Percentiles rank a stretch among this genome's conserved stretches.
Conservation (phyloP, 345 rosid species). For the Eucalyptus pauciflora region DNA sequence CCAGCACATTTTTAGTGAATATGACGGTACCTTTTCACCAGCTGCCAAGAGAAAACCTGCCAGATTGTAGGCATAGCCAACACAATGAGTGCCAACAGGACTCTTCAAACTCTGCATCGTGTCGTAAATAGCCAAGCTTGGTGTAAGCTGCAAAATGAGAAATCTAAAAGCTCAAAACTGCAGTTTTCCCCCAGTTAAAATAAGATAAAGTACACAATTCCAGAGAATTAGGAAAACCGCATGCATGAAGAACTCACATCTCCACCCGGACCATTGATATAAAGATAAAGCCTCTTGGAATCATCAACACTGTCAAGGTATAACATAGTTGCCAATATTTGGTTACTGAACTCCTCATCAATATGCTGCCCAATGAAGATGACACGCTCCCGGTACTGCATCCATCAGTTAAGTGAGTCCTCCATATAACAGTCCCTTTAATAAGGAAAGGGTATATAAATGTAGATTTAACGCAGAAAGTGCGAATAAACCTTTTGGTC, state of each 20-base stretch:
- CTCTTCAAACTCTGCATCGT: constrained; percentile 82
- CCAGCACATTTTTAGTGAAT: neutral
- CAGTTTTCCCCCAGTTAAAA: neutral
- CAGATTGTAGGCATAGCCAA: constrained; percentile 75
- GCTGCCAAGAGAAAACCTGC: constrained; percentile 87
- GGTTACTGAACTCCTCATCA: constrained; percentile 84
- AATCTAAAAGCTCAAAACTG: neutral
- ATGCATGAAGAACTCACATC: constrained; percentile 44
- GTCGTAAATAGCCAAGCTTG: constrained; percentile 75
- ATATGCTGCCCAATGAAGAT: constrained; percentile 72
- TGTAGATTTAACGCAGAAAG: neutral
- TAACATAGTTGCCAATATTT: constrained; percentile 81
- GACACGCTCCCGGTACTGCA: constrained; percentile 88
- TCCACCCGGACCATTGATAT: constrained; percentile 82
- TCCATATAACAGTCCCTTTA: neutral
- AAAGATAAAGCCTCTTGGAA: constrained; percentile 46
- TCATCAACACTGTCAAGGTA: constrained; percentile 85
- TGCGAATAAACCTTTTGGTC: neutral
- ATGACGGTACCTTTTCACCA: constrained; percentile 64
- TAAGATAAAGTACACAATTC: neutral
- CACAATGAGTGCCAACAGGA: constrained; percentile 64
- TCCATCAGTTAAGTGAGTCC: neutral
- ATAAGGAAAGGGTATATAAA: neutral
- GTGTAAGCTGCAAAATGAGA: constrained; percentile 50
- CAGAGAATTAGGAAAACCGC: neutral